A percentile compares a stretch with the other conserved stretches of the same genome.
These are phyloP conservation scores for Cladosporium austrohemisphaericum DNA, from an alignment of 2,329 filamentous ascomycete genomes.

Conservation along the genomic window DNA sequence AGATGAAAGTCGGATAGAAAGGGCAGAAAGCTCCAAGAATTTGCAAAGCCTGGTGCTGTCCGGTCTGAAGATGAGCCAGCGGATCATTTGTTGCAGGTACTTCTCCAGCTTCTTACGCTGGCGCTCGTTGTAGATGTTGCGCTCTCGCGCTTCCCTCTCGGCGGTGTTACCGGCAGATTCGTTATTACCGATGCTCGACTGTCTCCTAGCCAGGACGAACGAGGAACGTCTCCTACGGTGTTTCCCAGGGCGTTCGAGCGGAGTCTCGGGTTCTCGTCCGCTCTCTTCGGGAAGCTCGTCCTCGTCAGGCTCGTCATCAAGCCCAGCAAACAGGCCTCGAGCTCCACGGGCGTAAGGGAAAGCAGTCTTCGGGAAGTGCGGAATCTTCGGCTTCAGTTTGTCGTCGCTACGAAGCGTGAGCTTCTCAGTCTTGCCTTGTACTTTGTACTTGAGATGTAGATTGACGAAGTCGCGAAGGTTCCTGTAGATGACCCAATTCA, in stretches of 20 bases:
- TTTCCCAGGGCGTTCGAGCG: conserved; percentile 33
- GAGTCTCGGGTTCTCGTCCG: conserved; percentile 4
- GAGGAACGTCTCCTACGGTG: conserved; percentile 51
- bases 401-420: conserved; percentile 69
- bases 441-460: conserved; percentile 87
- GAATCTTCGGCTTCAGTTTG: conserved; percentile 67
- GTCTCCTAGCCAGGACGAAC: conserved; percentile 55
- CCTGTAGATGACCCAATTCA: conserved; percentile 92
- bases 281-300: conserved; percentile 42
- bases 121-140: conserved; percentile 66
- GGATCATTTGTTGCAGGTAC: conserved; percentile 90
- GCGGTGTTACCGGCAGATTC: conserved; percentile 32
- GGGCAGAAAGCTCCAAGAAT: conserved; percentile 88
- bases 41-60: conserved; percentile 95
- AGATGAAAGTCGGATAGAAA: conserved; percentile 87
- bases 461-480: conserved; percentile 88
- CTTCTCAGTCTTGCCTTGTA: conserved; percentile 78
- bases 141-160: conserved; percentile 26
- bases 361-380: conserved; percentile 81
- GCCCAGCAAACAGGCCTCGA: conserved; percentile 52
- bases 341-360: conserved; percentile 86
- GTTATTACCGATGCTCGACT: conserved; percentile 51
- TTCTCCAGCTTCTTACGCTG: conserved; percentile 82
- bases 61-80: conserved; percentile 92
- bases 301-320: conserved; percentile 69